Conservation (phyloP, 2,329 filamentous ascomycete species). For the Beauveria rudraprayagi region DNA sequence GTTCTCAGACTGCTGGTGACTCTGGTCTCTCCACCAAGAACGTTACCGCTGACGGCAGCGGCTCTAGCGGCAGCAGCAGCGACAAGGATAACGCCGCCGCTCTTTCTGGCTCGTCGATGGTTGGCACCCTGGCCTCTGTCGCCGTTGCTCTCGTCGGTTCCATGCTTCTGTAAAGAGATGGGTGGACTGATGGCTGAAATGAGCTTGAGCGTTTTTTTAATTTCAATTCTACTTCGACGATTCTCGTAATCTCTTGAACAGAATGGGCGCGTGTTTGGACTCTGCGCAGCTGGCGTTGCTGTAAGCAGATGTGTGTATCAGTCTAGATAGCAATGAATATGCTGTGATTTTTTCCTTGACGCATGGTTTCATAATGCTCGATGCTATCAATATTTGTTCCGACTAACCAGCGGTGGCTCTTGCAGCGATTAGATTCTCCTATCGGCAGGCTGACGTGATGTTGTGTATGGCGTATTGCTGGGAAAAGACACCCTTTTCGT, state of each 20-base stretch:
- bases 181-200: not conserved
- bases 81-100: conserved; percentile 20
- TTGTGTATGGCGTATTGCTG: not conserved
- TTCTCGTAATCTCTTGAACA: conserved; percentile 2
- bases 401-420: no score
- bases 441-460: not conserved
- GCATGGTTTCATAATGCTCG: not conserved
- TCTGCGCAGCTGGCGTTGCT: not conserved
- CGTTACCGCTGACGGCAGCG: conserved; percentile 25
- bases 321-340: conserved; percentile 11
- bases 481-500: not conserved
- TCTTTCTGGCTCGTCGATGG: conserved; percentile 20
- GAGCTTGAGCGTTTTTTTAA: not conserved
- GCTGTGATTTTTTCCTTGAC: not conserved
- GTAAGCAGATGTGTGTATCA: conserved; percentile 6
- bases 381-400: no score
- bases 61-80: conserved; percentile 18
- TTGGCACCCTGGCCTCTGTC: conserved; percentile 21
- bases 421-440: not conserved
- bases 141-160: conserved; percentile 22
- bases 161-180: conserved; percentile 1
- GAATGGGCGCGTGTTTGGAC: not conserved
- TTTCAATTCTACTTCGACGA: conserved; percentile 3
- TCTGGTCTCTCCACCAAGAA: conserved; percentile 39
- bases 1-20: conserved; percentile 45